These are phyloP conservation scores for Calonectria pseudoreteaudii DNA, from an alignment of 2,329 filamentous ascomycete genomes.

Conservation along the genomic window DNA sequence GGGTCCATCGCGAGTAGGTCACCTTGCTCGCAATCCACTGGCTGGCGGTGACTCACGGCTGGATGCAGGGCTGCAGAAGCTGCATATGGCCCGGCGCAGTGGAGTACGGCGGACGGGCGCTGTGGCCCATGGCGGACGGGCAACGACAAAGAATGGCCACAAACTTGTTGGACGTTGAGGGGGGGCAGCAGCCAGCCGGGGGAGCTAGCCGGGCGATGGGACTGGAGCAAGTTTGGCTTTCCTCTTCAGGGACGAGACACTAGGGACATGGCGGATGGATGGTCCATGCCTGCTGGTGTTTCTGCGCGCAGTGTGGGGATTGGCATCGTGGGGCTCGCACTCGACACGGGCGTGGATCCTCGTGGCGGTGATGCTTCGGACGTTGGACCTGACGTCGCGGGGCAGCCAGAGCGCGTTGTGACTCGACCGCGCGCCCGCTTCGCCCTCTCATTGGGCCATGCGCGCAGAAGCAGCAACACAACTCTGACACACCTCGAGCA, in stretches of 20 bases:
- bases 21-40: conserved; percentile 38
- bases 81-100: conserved; percentile 28
- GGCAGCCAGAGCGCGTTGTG: conserved; percentile 34
- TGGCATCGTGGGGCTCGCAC: background rate
- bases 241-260: conserved; percentile 5
- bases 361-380: conserved; percentile 23
- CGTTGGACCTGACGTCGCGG: conserved; percentile 21
- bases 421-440: conserved; percentile 38
- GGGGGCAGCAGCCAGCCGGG: background rate
- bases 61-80: conserved; percentile 21
- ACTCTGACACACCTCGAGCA: conserved; percentile 2
- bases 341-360: conserved; percentile 18
- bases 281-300: conserved; percentile 6
- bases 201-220: conserved; percentile 3
- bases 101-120: conserved; percentile 5
- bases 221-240: background rate
- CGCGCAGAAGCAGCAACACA: background rate
- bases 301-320: conserved; percentile 1
- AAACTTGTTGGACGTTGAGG: background rate
- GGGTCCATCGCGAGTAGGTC: conserved; percentile 40
- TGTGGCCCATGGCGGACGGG: conserved; percentile 6
- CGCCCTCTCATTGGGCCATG: conserved; percentile 31
- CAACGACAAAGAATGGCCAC: background rate
- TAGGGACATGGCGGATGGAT: background rate
- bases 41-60: conserved; percentile 41